A percentile compares a stretch with the other conserved stretches of the same genome.
Conservation (phyloP, 164 flowering plant genomes). For the Aristolochia contorta region DNA sequence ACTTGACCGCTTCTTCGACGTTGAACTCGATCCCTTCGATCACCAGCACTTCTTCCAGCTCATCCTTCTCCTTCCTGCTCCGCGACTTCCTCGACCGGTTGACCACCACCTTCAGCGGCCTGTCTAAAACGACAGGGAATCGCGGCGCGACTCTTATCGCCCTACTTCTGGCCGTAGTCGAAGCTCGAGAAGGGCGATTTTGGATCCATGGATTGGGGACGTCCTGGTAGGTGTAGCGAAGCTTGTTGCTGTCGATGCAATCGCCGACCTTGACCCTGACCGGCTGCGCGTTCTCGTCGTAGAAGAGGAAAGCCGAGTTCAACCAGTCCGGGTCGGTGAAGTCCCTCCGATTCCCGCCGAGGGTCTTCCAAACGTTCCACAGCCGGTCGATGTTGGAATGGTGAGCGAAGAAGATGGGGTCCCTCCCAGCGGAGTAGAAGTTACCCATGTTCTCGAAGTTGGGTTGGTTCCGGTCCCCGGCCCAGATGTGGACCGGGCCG, state of each 20-base stretch:
- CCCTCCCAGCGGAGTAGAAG: slow-evolving; percentile 17
- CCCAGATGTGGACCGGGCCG: slow-evolving; percentile 33
- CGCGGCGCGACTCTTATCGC: too few species aligned
- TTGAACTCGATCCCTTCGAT: slow-evolving; percentile 37
- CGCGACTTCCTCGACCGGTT: slow-evolving; percentile 39
- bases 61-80: slow-evolving; percentile 40
- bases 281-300: slow-evolving; percentile 25
- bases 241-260: slow-evolving; percentile 22
- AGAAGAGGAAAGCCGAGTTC: slow-evolving; percentile 20
- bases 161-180: slow-evolving; percentile 19
- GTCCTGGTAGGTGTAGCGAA: slow-evolving; percentile 40
- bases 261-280: slow-evolving; percentile 27
- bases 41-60: slow-evolving; percentile 45
- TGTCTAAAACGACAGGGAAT: too few species aligned
- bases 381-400: slow-evolving; percentile 26
- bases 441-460: slow-evolving; percentile 16
- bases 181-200: slow-evolving; percentile 14
- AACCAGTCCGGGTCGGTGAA: slow-evolving; percentile 25
- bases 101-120: slow-evolving; percentile 18
- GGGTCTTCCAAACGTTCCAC: slow-evolving; percentile 20
- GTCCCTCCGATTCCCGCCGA: slow-evolving; percentile 19
- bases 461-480: slow-evolving; percentile 20
- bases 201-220: slow-evolving; percentile 38
- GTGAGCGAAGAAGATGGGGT: slow-evolving; percentile 19
- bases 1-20: slow-evolving; percentile 29